Conservation (phyloP, 2,329 filamentous ascomycete species). For the Aspergillus carbonarius region DNA sequence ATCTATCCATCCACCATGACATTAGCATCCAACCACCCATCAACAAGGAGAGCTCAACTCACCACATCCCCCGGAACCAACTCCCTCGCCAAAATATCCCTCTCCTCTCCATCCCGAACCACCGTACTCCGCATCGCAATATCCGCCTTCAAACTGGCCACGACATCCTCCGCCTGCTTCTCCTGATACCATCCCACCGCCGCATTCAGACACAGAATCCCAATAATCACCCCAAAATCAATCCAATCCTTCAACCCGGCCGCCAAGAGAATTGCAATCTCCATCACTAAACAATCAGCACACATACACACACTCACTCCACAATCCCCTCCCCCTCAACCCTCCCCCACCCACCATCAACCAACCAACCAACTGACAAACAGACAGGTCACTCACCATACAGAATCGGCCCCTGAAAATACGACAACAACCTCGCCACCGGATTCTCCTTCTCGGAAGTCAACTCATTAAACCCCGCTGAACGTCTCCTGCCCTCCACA, state of each 20-base stretch:
- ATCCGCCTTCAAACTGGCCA: constrained; percentile 72
- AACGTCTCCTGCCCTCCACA: neutral
- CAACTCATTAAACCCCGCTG: neutral
- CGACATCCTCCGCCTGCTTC: constrained; percentile 76
- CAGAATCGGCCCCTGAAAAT: neutral
- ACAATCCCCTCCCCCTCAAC: neutral
- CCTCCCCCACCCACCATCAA: neutral
- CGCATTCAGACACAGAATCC: constrained; percentile 72
- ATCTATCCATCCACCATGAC: constrained; percentile 43
- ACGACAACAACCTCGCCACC: neutral
- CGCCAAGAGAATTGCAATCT: constrained; percentile 70
- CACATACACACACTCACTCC: too few species aligned
- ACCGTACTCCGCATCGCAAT: constrained; percentile 72
- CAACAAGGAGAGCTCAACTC: constrained; percentile 31
- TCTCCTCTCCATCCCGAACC: constrained; percentile 65
- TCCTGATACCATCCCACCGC: constrained; percentile 78
- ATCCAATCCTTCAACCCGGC: constrained; percentile 74
- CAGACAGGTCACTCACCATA: neutral
- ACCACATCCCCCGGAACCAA: constrained; percentile 75
- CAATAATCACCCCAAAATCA: constrained; percentile 74
- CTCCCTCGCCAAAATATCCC: constrained; percentile 69
- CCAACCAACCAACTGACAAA: neutral
- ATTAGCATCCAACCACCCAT: neutral
- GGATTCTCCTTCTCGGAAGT: neutral
- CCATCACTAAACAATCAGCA: constrained; percentile 56